These are phyloP conservation scores for Echium plantagineum DNA, from an alignment of 257 asterid genomes.

Conservation along the genomic window DNA sequence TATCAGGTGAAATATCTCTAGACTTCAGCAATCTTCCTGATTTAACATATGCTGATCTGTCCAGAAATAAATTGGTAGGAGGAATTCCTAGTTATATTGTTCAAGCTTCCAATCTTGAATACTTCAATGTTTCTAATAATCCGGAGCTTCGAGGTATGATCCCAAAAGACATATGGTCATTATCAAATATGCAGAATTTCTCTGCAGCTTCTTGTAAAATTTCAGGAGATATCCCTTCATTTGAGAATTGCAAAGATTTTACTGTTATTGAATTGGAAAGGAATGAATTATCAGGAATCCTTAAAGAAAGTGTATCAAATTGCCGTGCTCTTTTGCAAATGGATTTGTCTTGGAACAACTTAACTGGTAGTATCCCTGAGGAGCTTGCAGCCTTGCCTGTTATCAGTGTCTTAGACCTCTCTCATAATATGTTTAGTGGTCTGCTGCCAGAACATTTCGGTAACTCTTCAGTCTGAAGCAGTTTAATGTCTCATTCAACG, in stretches of 20 bases:
- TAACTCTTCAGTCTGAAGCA: conserved; percentile 37
- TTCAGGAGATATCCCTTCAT: conserved; percentile 62
- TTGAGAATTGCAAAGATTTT: conserved; percentile 45
- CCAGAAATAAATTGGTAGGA: conserved; percentile 65
- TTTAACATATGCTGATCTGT: conserved; percentile 63
- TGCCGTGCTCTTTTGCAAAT: conserved; percentile 50
- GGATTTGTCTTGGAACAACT: conserved; percentile 53
- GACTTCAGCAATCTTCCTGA: conserved; percentile 33
- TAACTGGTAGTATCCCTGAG: conserved; percentile 61
- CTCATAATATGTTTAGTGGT: conserved; percentile 55
- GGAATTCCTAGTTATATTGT: conserved; percentile 47
- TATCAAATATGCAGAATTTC: conserved; percentile 55
- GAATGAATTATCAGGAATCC: conserved; percentile 57
- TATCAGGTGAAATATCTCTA: conserved; percentile 70
- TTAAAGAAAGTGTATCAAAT: conserved; percentile 49
- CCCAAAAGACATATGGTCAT: conserved; percentile 48
- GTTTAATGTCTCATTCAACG: conserved; percentile 69
- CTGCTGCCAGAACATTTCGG: conserved; percentile 46
- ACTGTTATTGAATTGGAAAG: conserved; percentile 55
- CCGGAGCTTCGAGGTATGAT: conserved; percentile 58
- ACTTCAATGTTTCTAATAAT: conserved; percentile 70
- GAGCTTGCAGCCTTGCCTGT: conserved; percentile 48
- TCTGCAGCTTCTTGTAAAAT: conserved; percentile 66
- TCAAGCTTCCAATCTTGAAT: conserved; percentile 44
- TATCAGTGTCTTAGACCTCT: conserved; percentile 42